Evolutionary conservation across 495 filamentous ascomycete genomes (phyloP), one percentile per base, ranked within the genome.

Genomic region (Trypethelium eluteriae): DNA sequence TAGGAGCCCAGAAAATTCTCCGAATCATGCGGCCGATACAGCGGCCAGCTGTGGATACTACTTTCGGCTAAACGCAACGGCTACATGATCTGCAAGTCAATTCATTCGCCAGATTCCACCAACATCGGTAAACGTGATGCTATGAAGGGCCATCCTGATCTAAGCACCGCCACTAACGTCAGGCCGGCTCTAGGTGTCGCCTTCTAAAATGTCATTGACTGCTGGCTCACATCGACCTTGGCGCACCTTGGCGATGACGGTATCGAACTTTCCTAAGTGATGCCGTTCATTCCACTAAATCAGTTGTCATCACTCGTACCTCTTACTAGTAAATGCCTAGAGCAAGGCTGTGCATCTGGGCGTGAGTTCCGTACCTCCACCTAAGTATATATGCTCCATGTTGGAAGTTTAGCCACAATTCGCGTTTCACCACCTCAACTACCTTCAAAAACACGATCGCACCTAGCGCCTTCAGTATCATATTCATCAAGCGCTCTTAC

Each of bases 241-340:
- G 25, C 25, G 25, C 7, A 32, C 53, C 53, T 59, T 36, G 53
- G 53, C 53, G n/a, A 59, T 59, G 53, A 59, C 32, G 53, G 25
- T 36, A 32, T 59, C 32, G 18, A 16, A 2, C 5, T 53, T n/a
- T 5, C 49, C 49, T n/a, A 11, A 5, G 49, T 53, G 1, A 25
- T 25, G 25, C 25, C 25, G 25, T 25, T 25, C 25, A 25, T 25
- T 25, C 25, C 25, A 25, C 25, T 25, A 25, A 25, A 25, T 25
- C 25, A 25, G 25, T 25, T 0, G 25, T 25, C 25, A 53, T 36
- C 53, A 59, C 2, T 35, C 2, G 7, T 36, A 7, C 25, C 25
- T 25, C 25, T 25, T 25, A 25, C 25, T 25, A 59, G 53, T 1
- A 35, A 59, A n/a, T 59, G 18, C 25, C 14, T 2, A 34, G 7